Evolutionary conservation across 768 basidiomycete species (phyloP).

Genomic region (Mycena metata): DNA sequence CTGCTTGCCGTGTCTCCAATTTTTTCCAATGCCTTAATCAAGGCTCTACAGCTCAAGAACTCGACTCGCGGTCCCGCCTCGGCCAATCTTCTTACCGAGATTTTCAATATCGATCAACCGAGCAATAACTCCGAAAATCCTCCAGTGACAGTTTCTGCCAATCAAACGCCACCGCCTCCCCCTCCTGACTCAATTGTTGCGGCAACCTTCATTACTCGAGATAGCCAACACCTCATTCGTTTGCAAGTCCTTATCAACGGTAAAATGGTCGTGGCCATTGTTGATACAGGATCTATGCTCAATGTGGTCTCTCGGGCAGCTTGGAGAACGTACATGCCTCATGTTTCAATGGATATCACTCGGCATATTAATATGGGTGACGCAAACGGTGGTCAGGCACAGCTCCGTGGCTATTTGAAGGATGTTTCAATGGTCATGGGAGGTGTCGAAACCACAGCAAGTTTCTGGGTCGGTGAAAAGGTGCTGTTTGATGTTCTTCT

Average conservation of each 20-base stretch:
- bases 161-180: too few species aligned
- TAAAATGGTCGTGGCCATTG: constrained; percentile 16
- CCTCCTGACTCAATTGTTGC: constrained; percentile 7
- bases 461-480: constrained; percentile 39
- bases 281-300: constrained; percentile 30
- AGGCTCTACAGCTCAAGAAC: constrained; percentile 2
- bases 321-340: constrained; percentile 12
- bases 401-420: constrained; percentile 34
- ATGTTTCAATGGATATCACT: constrained; percentile 28
- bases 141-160: too few species aligned
- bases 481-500: constrained; percentile 39
- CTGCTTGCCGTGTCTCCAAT: constrained; percentile 4
- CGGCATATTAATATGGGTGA: constrained; percentile 34
- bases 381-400: constrained; percentile 39
- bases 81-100: neutral
- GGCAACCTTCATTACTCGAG: constrained; percentile 11
- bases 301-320: constrained; percentile 24
- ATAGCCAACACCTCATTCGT: constrained; percentile 17
- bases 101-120: too few species aligned
- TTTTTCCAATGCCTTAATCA: constrained; percentile 11
- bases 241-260: constrained; percentile 15
- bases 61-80: neutral
- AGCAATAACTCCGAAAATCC: too few species aligned
- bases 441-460: constrained; percentile 32
- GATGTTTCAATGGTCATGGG: constrained; percentile 39